Percentiles rank a stretch among this genome's conserved stretches.
Conservation (phyloP, 768 basidiomycete species). For the Kwoniella pini region DNA sequence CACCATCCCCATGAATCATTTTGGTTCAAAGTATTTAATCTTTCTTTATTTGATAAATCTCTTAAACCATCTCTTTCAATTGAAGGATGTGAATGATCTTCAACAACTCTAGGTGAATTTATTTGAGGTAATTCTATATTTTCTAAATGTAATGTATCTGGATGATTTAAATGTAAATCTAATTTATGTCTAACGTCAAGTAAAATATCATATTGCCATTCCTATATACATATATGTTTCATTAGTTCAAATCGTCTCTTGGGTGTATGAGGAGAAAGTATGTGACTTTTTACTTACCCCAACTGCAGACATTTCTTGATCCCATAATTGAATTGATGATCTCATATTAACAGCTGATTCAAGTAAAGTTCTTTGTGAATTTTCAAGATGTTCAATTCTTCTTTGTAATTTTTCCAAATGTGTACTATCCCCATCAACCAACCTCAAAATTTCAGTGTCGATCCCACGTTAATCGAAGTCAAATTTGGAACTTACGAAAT, state of each 20-base stretch:
- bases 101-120: conserved; percentile 9
- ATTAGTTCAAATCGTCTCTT: background rate
- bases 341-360: conserved; percentile 29
- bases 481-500: conserved; percentile 21
- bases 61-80: conserved; percentile 13
- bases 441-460: no score
- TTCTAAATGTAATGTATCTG: background rate
- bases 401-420: conserved; percentile 20
- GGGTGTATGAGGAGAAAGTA: background rate
- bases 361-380: conserved; percentile 26
- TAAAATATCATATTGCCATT: conserved; percentile 38
- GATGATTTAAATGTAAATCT: conserved; percentile 8
- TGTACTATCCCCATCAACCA: background rate
- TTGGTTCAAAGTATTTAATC: background rate
- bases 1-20: conserved; percentile 2
- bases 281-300: conserved; percentile 19
- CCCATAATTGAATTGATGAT: conserved; percentile 30
- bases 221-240: conserved; percentile 16
- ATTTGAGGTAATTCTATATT: background rate
- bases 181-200: conserved; percentile 33
- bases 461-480: no score
- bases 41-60: conserved; percentile 11
- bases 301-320: conserved; percentile 26
- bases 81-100: conserved; percentile 13
- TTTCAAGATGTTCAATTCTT: conserved; percentile 32